These are phyloP conservation scores for Penicillium sp. DNA, from an alignment of 2,329 filamentous ascomycete genomes.

Conservation along the genomic window DNA sequence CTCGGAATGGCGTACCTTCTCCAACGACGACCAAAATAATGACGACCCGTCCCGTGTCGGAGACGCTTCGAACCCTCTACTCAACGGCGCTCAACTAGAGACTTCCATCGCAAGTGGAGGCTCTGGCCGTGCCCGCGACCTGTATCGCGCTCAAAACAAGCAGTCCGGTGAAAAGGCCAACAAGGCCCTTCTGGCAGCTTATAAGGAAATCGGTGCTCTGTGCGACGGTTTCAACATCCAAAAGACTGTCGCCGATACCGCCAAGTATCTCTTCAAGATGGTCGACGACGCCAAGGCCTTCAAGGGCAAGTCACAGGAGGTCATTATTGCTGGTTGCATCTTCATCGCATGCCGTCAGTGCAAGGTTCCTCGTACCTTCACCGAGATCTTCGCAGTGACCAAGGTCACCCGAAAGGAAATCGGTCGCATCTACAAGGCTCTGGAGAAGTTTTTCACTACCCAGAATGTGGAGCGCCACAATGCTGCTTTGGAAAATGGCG, in stretches of 20 bases:
- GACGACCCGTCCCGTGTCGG: slow-evolving; percentile 98
- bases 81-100: slow-evolving; percentile 85
- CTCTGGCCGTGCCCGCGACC: slow-evolving; percentile 67
- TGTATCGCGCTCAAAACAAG: slow-evolving; percentile 82
- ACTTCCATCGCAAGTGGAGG: slow-evolving; percentile 85
- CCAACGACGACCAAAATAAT: slow-evolving; percentile 94
- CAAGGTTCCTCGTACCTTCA: slow-evolving; percentile 82
- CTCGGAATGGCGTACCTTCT: slow-evolving; percentile 98
- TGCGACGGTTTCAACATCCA: slow-evolving; percentile 83
- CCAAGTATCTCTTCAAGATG: slow-evolving; percentile 93
- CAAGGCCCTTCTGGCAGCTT: slow-evolving; percentile 74
- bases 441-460: slow-evolving; percentile 83
- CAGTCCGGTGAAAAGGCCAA: slow-evolving; percentile 77
- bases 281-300: slow-evolving; percentile 90
- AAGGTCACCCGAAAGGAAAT: slow-evolving; percentile 97
- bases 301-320: slow-evolving; percentile 92
- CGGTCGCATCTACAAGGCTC: slow-evolving; percentile 86
- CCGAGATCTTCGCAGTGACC: slow-evolving; percentile 90
- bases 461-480: slow-evolving; percentile 62
- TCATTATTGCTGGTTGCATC: slow-evolving; percentile 92
- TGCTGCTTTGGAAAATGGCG: slow-evolving; percentile 52
- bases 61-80: slow-evolving; percentile 83
- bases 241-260: slow-evolving; percentile 78
- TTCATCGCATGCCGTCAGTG: slow-evolving; percentile 96
- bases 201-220: slow-evolving; percentile 84